A percentile compares a stretch with the other conserved stretches of the same genome.
phyloP scores from a whole-genome alignment of 345 rosid genomes.

The Cardamine chenopodiifolia region DNA sequence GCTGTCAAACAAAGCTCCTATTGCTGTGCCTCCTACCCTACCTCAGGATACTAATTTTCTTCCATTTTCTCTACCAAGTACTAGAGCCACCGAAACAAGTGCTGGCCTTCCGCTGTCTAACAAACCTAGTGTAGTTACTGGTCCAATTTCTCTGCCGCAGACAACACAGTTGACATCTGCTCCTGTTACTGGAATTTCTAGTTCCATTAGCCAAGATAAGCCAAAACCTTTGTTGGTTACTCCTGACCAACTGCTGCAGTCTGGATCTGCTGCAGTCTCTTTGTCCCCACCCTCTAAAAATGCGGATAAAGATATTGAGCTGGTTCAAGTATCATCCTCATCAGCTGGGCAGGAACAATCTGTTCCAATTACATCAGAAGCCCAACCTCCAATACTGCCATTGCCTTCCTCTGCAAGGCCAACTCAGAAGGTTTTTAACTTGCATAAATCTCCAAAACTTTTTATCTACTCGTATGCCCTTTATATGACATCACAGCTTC shows the following conservation, averaged over 20 bases:
- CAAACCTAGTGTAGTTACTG: constrained; percentile 52
- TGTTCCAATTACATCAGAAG: constrained; percentile 50
- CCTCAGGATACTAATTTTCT: constrained; percentile 51
- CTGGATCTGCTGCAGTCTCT: constrained; percentile 51
- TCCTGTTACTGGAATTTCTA: constrained; percentile 49
- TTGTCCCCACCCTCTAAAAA: constrained; percentile 51
- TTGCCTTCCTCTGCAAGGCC: constrained; percentile 67
- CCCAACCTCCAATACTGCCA: constrained; percentile 84
- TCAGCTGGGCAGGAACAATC: constrained; percentile 55
- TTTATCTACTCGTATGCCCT: background rate
- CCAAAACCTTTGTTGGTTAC: constrained; percentile 62
- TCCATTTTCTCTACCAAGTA: constrained; percentile 53
- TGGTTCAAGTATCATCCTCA: constrained; percentile 62
- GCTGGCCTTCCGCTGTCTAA: constrained; percentile 48
- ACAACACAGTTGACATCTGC: constrained; percentile 49
- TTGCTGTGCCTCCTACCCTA: constrained; percentile 52
- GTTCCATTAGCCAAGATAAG: constrained; percentile 50
- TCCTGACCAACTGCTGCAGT: constrained; percentile 76
- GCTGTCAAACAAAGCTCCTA: constrained; percentile 53
- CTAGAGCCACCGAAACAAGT: constrained; percentile 54
- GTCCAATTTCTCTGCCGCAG: constrained; percentile 54
- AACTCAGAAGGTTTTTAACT: constrained; percentile 42
- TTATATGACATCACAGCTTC: background rate
- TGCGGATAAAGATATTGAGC: constrained; percentile 70
- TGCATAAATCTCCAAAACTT: background rate